These are phyloP conservation scores for Colletotrichum paranaense DNA, from an alignment of 2,329 filamentous ascomycete species.

Conservation along the genomic window DNA sequence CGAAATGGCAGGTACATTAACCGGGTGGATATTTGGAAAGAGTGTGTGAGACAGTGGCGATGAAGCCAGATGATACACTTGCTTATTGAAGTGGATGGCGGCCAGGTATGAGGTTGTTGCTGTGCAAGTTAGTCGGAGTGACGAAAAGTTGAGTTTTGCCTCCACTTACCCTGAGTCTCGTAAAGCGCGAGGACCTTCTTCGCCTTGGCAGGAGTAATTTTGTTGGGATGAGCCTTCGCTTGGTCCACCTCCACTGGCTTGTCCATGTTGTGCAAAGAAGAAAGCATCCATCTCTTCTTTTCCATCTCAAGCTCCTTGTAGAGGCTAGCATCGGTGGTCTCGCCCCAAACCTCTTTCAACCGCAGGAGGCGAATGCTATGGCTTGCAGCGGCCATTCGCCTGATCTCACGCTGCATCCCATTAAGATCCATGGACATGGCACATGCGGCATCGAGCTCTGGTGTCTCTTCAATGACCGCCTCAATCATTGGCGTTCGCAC, in stretches of 20 bases:
- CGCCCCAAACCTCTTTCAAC: slow-evolving; percentile 63
- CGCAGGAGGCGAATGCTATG: slow-evolving; percentile 64
- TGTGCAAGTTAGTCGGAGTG: slow-evolving; percentile 39
- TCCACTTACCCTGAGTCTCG: slow-evolving; percentile 58
- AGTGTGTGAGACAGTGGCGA: slow-evolving; percentile 50
- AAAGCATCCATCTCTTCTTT: slow-evolving; percentile 72
- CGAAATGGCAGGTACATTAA: slow-evolving; percentile 51
- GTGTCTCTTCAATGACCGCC: slow-evolving; percentile 37
- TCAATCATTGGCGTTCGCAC: slow-evolving; percentile 35
- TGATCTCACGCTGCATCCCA: slow-evolving; percentile 63
- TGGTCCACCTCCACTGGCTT: slow-evolving; percentile 42
- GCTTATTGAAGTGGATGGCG: slow-evolving; percentile 51
- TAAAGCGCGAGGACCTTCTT: slow-evolving; percentile 60
- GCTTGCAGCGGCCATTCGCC: slow-evolving; percentile 65
- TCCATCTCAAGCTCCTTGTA: slow-evolving; percentile 64
- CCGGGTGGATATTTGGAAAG: slow-evolving; percentile 53
- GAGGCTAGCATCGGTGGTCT: slow-evolving; percentile 56
- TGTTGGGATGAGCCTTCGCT: slow-evolving; percentile 18
- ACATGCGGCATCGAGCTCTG: slow-evolving; percentile 40
- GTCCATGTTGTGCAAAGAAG: slow-evolving; percentile 61
- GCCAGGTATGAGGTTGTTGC: slow-evolving; percentile 63
- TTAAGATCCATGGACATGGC: slow-evolving; percentile 39
- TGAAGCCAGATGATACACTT: slow-evolving; percentile 59
- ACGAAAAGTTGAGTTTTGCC: slow-evolving; percentile 29
- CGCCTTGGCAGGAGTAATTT: slow-evolving; percentile 36